Evolutionary conservation across 331 rosid species (phyloP).

Genomic region (Malus hybrid): DNA sequence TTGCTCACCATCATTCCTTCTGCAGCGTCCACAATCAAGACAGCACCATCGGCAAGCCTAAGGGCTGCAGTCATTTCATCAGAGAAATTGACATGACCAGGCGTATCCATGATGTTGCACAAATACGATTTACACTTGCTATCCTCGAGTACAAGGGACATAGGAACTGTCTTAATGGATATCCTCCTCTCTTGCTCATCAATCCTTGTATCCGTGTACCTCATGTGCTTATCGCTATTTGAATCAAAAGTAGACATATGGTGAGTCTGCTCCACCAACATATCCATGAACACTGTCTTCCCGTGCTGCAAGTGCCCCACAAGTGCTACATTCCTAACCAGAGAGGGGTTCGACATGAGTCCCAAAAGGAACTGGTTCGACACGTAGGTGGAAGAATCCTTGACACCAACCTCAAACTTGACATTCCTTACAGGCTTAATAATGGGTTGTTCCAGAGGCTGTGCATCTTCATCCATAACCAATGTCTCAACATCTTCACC

Average conservation of each 20-base stretch:
- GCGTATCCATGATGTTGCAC: conserved; percentile 86
- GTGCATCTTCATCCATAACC: conserved; percentile 97
- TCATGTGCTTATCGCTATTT: conserved; percentile 61
- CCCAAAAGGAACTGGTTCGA: conserved; percentile 77
- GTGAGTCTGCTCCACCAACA: conserved; percentile 92
- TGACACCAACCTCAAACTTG: conserved; percentile 92
- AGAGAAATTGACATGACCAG: conserved; percentile 95
- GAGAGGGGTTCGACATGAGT: conserved; percentile 82
- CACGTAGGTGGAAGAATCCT: conserved; percentile 87
- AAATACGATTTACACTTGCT: conserved; percentile 73
- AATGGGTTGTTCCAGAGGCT: conserved; percentile 71
- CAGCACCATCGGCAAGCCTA: conserved; percentile 91
- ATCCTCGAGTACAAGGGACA: conserved; percentile 94
- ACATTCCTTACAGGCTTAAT: conserved; percentile 70
- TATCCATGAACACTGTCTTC: conserved; percentile 94
- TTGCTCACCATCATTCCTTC: conserved; percentile 84
- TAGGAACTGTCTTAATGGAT: conserved; percentile 83
- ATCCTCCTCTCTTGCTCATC: conserved; percentile 94
- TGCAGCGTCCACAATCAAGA: conserved; percentile 89
- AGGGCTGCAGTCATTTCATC: conserved; percentile 98
- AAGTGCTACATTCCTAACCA: conserved; percentile 79
- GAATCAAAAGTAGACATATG: conserved; percentile 83
- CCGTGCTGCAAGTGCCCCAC: conserved; percentile 94
- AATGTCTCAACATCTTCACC: conserved; percentile 94
- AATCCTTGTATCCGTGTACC: conserved; percentile 77